Percentiles rank a stretch among this genome's conserved stretches.
phyloP scores from a whole-genome alignment of 495 filamentous ascomycete genomes.

The Penicillium longicatenatum region DNA sequence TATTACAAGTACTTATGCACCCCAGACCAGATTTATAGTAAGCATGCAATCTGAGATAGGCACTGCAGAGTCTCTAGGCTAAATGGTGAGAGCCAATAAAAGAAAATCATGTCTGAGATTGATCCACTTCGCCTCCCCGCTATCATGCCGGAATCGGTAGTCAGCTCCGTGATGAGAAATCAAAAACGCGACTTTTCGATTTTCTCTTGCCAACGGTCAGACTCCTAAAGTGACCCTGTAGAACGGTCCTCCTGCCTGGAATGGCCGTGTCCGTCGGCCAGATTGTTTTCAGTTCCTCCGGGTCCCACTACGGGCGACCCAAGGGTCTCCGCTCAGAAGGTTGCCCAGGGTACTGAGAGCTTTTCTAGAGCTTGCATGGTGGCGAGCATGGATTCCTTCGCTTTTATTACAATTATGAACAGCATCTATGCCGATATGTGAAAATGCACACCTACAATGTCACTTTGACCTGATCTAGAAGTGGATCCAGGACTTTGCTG shows the following conservation, averaged over 20 bases:
- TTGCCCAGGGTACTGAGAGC: background rate
- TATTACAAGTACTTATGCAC: background rate
- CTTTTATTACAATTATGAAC: background rate
- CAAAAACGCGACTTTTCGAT: background rate
- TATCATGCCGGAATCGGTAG: slow-evolving; percentile 15
- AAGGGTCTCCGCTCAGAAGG: background rate
- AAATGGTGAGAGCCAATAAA: slow-evolving; percentile 2
- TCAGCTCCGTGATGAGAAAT: slow-evolving; percentile 25
- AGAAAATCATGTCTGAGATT: background rate
- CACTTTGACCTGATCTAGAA: background rate
- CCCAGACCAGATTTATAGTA: background rate
- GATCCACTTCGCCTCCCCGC: slow-evolving; percentile 9
- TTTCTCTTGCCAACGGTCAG: background rate
- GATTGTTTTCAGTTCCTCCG: slow-evolving; percentile 20
- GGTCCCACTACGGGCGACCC: slow-evolving; percentile 21
- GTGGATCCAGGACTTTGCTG: slow-evolving; percentile 17
- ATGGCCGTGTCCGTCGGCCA: slow-evolving; percentile 26
- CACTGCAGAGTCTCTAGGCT: background rate
- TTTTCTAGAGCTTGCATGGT: background rate
- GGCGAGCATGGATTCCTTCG: background rate
- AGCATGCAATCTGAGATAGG: slow-evolving; percentile 1
- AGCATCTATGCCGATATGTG: background rate
- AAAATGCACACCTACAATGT: background rate
- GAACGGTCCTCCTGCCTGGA: slow-evolving; percentile 34
- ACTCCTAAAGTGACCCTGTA: background rate